Percentiles rank a stretch among this genome's conserved stretches.
phyloP scores from a whole-genome alignment of 2,329 filamentous ascomycete species.

The Hypoxylon sp. region DNA sequence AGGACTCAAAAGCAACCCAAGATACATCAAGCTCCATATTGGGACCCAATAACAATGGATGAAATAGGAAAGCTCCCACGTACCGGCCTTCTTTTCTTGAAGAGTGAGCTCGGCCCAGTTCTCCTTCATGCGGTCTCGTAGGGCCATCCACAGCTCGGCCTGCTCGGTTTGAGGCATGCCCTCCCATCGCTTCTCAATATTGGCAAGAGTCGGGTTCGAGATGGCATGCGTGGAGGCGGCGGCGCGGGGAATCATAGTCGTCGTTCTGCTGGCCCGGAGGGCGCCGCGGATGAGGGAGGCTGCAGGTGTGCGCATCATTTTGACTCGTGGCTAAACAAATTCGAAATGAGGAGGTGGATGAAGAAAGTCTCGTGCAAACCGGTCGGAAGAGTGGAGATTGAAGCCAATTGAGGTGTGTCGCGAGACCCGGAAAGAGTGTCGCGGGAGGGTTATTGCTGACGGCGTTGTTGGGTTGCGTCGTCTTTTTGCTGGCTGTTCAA shows the following conservation, averaged over 20 bases:
- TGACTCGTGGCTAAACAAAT: constrained; percentile 29
- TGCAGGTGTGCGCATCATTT: constrained; percentile 68
- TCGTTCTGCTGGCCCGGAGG: constrained; percentile 55
- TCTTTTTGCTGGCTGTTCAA: constrained; percentile 36
- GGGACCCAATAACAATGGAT: not conserved
- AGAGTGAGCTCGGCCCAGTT: constrained; percentile 96
- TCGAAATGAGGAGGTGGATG: constrained; percentile 13
- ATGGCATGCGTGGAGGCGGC: constrained; percentile 86
- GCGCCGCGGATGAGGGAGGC: constrained; percentile 65
- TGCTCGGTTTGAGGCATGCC: constrained; percentile 97
- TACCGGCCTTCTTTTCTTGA: constrained; percentile 99
- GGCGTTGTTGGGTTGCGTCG: constrained; percentile 30
- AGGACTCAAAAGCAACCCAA: not conserved
- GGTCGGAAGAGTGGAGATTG: constrained; percentile 43
- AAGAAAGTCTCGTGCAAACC: constrained; percentile 23
- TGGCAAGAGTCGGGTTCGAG: constrained; percentile 95
- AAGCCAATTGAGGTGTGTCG: constrained; percentile 28
- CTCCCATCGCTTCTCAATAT: constrained; percentile 99
- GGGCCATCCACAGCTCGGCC: constrained; percentile 98
- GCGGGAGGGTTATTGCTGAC: constrained; percentile 15
- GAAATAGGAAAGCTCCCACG: constrained; percentile 58
- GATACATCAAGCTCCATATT: not conserved
- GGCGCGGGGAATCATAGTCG: constrained; percentile 60
- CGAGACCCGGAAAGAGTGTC: constrained; percentile 36
- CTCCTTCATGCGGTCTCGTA: constrained; percentile 98